Evolutionary conservation across 2,329 filamentous ascomycete genomes (phyloP), one percentile per base, ranked within the genome.

Genomic region (Stemphylium beticola): DNA sequence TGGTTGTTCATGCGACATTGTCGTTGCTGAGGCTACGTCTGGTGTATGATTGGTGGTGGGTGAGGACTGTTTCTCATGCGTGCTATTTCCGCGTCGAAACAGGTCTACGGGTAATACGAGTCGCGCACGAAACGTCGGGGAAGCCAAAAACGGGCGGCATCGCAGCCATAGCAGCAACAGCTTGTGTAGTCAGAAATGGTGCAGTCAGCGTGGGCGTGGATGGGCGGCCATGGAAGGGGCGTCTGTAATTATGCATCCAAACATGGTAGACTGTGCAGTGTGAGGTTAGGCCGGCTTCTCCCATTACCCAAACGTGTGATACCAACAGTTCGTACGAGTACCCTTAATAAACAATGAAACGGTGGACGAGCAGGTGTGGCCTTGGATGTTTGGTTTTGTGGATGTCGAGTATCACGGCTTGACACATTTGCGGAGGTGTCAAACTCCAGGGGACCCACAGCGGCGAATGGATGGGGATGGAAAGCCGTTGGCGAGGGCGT

Each of bases 341-440:
- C 38, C 47, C 47, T 49, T 49, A 49, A 49, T 49, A 49, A 49
- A 43, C 32, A 51, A 45, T 45, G 48, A 51, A 51, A 51, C 48
- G 24, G 39, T 44, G 39, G 34, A 29, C 26, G 26, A 11, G 26
- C 26, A 29, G 26, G 26, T 29, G 26, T 29, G 53, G 56, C 37
- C 38, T 24, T 32, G 45, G 39, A 15, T 46, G 56, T 57, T 57
- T 59, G 38, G 55, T 59, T 59, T 57, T 36, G 33, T 17, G 33
- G 17, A 15, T 8, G n/a, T 12, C 17, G 33, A 18, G 17, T 45
- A 33, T 38, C 43, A 44, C 26, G 33, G 40, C 24, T 44, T 44
- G 48, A 32, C 38, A 49, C 38, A 42, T 29, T 36, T 42, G 48
- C 32, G 40, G 40, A 51, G 48, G 18, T 49, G 37, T 49, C 46